phyloP scores from a whole-genome alignment of 2,329 filamentous ascomycete species.

The Pseudofabraea citricarpa region DNA sequence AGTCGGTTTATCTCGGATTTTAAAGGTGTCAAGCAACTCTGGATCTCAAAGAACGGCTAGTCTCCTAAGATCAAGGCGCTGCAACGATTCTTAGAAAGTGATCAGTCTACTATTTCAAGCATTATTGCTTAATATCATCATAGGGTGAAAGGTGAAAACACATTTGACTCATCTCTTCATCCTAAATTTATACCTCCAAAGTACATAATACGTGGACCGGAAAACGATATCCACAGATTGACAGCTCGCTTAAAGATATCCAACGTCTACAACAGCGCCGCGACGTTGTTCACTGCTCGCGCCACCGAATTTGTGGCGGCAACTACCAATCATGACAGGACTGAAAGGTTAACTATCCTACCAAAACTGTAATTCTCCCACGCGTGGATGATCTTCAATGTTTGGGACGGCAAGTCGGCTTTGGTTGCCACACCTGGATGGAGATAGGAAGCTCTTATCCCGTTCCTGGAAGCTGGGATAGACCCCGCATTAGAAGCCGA shows the following conservation, averaged over 20 bases:
- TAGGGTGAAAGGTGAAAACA: no score
- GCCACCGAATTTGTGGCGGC: neutral
- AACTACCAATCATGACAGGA: neutral
- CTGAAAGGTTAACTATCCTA: neutral
- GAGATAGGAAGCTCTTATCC: neutral
- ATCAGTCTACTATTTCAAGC: no score
- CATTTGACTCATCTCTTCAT: no score
- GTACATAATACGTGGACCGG: no score
- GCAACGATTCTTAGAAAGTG: no score
- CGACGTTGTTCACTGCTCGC: neutral
- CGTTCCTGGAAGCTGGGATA: neutral
- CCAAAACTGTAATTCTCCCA: neutral
- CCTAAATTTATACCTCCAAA: no score
- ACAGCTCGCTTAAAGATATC: neutral
- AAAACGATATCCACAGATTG: neutral
- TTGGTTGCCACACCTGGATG: neutral
- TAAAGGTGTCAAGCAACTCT: no score
- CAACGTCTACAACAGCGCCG: neutral
- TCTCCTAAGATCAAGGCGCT: no score
- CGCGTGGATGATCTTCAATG: neutral
- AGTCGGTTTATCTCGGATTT: no score
- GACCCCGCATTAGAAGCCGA: neutral
- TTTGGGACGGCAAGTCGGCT: neutral
- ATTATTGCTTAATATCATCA: no score
- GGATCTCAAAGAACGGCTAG: no score